A percentile compares a stretch with the other conserved stretches of the same genome.
Conservation (phyloP, 2,329 filamentous ascomycete species). For the Pyrenophora teres region DNA sequence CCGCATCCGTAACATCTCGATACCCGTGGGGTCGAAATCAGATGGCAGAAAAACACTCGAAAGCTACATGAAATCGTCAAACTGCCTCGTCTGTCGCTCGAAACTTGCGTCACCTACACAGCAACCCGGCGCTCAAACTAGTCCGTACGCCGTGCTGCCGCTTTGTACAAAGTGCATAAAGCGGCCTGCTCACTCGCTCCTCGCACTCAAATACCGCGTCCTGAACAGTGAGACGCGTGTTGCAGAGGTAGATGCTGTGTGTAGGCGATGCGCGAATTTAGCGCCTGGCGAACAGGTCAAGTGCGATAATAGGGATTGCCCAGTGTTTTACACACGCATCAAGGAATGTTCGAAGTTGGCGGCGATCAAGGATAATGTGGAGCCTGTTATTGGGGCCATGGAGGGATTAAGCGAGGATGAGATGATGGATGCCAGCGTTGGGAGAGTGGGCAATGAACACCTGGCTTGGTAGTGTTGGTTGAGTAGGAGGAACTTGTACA, state of each 20-base stretch:
- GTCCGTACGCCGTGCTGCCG: conserved; percentile 40
- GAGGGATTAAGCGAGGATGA: conserved; percentile 21
- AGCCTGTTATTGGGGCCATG: conserved; percentile 33
- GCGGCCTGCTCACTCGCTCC: conserved; percentile 63
- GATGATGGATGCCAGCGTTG: neutral
- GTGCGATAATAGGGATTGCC: conserved; percentile 91
- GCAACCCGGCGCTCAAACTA: conserved; percentile 20
- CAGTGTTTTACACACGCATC: conserved; percentile 82
- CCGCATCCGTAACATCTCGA: conserved; percentile 67
- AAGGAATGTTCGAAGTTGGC: conserved; percentile 56
- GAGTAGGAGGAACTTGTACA: neutral
- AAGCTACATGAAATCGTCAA: conserved; percentile 82
- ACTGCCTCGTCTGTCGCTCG: conserved; percentile 75
- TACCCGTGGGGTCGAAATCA: conserved; percentile 22
- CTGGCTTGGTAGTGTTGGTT: neutral
- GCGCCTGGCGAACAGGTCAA: conserved; percentile 75
- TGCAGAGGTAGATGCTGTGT: conserved; percentile 70
- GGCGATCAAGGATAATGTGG: conserved; percentile 30
- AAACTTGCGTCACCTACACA: conserved; percentile 53
- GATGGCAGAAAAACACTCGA: conserved; percentile 73
- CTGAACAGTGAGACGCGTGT: conserved; percentile 66
- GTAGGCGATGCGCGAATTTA: conserved; percentile 77
- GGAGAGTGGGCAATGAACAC: neutral
- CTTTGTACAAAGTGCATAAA: conserved; percentile 65
- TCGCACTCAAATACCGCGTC: conserved; percentile 66